A percentile compares a stretch with the other conserved stretches of the same genome.
phyloP scores from a whole-genome alignment of 306 rosid species.

The Acacia crassicarpa region DNA sequence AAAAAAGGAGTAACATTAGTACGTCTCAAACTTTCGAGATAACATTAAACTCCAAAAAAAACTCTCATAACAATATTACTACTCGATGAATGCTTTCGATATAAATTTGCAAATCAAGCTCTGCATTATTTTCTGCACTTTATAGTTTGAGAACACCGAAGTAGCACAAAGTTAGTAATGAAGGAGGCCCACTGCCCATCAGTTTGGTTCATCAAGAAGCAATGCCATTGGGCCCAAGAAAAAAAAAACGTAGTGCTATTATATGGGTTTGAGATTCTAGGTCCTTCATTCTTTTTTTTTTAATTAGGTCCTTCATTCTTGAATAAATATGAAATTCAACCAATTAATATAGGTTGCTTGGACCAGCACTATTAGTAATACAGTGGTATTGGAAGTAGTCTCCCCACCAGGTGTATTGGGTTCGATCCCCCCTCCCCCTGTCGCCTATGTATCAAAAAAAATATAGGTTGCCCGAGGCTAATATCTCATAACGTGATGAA shows the following conservation, averaged over 20 bases:
- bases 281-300: neutral
- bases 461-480: too few species aligned
- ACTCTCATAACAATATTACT: accelerated
- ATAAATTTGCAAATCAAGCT: neutral
- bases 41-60: too few species aligned
- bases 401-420: too few species aligned
- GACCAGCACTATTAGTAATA: too few species aligned
- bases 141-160: neutral
- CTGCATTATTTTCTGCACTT: slow-evolving; percentile 31
- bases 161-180: neutral
- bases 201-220: neutral
- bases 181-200: slow-evolving; percentile 8
- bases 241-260: neutral
- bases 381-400: too few species aligned
- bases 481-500: too few species aligned
- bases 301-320: neutral
- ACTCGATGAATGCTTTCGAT: accelerated
- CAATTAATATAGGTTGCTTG: too few species aligned
- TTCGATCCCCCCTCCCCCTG: too few species aligned
- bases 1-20: too few species aligned
- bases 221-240: neutral
- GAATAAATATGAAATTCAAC: too few species aligned
- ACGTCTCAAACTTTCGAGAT: too few species aligned
- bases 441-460: too few species aligned
- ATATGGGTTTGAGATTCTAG: neutral